Evolutionary conservation across 1,139 yeast species (phyloP).

Genomic region (Candida anutae): DNA sequence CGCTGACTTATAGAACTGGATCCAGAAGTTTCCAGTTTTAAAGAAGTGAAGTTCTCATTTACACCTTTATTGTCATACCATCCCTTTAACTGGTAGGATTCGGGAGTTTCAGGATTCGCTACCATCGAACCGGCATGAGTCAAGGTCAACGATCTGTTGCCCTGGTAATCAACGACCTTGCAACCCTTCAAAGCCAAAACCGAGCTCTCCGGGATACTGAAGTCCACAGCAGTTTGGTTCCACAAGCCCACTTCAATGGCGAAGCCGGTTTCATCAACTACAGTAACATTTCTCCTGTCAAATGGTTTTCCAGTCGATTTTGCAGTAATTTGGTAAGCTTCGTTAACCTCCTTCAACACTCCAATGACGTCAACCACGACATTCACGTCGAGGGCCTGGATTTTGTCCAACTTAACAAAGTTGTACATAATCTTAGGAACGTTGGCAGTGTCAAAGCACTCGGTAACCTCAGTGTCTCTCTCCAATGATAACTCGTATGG

Average conservation of each 20-base stretch:
- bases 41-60: conserved; percentile 51
- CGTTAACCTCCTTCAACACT: conserved; percentile 68
- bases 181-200: conserved; percentile 92
- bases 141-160: conserved; percentile 76
- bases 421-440: conserved; percentile 78
- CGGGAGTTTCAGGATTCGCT: conserved; percentile 82
- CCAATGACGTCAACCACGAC: conserved; percentile 82
- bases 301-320: conserved; percentile 84
- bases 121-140: conserved; percentile 70
- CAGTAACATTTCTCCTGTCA: conserved; percentile 78
- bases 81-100: conserved; percentile 82
- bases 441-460: conserved; percentile 52
- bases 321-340: conserved; percentile 78
- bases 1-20: conserved; percentile 39
- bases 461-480: conserved; percentile 69
- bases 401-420: conserved; percentile 61
- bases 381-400: conserved; percentile 64
- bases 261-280: conserved; percentile 80
- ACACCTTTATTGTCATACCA: conserved; percentile 88
- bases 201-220: conserved; percentile 65
- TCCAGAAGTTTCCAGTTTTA: conserved; percentile 33
- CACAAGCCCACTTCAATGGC: conserved; percentile 80
- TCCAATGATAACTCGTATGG: conserved; percentile 85
- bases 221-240: conserved; percentile 82
- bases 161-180: conserved; percentile 82